Conservation (phyloP, 192 early-diverging fungal species). For the Backusella tarrabulga region DNA sequence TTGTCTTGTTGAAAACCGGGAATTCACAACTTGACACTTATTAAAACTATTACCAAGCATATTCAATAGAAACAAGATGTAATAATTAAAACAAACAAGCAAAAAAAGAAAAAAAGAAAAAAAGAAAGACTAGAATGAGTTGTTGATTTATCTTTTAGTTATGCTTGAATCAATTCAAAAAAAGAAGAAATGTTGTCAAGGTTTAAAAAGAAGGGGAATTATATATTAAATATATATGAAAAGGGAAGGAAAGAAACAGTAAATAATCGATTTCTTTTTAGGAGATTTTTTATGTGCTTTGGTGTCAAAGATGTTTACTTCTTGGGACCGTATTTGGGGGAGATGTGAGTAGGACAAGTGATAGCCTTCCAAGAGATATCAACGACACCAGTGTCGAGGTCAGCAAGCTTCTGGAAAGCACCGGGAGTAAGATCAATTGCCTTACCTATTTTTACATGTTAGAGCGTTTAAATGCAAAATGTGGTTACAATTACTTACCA, state of each 20-base stretch:
- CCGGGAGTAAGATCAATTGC: conserved; percentile 35
- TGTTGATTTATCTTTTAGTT: neutral
- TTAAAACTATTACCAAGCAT: too few species aligned
- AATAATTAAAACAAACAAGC: neutral
- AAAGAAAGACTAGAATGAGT: neutral
- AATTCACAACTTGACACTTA: neutral
- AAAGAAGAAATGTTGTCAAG: neutral
- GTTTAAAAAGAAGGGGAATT: neutral
- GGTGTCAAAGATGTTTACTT: neutral
- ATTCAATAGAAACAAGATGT: too few species aligned
- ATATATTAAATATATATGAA: neutral
- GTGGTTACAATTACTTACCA: neutral
- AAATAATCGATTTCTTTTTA: neutral
- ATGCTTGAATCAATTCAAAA: neutral
- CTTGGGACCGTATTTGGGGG: neutral
- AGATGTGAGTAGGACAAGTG: conserved; percentile 5
- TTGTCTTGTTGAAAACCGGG: neutral
- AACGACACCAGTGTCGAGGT: conserved; percentile 31
- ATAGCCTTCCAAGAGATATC: conserved; percentile 30
- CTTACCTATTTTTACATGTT: neutral
- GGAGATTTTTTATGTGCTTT: neutral
- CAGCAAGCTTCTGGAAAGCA: conserved; percentile 29
- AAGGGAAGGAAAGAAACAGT: neutral
- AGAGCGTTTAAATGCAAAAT: too few species aligned
- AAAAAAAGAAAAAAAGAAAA: neutral